Base-by-base conservation (phyloP, 2,329 filamentous ascomycete genomes). In the Rugonectria rugulosa region DNA sequence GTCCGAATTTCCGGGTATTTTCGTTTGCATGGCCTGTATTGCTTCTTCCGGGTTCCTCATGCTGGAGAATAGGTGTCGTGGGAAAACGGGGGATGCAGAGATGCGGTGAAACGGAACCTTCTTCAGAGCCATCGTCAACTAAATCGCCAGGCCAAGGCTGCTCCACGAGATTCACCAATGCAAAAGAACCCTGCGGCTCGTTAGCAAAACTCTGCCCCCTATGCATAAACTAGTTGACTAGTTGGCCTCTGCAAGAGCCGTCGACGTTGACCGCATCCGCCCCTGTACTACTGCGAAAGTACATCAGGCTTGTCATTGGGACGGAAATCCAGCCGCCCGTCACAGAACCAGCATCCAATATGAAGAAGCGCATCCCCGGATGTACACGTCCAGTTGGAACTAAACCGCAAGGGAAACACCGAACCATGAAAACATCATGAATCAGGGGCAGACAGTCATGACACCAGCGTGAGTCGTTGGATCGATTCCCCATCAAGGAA, bases 381-480 rank as follows among this genome's bases (percentile, higher is more conserved):
- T n/a, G n/a, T n/a, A n/a, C n/a, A n/a, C n/a, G n/a, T n/a, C n/a
- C n/a, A n/a, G n/a, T n/a, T n/a, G n/a, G 40, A 42, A 37, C 31
- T 27, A 14, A 19, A 26, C 20, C 9, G 17, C 24, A 19, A 10
- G 9, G 14, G n/a, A 44, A 27, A 32, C 6, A 32, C 20, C 7
- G 41, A 31, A 8, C 17, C 32, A n/a, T 9, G 19, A 34, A 27
- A 17, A 9, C 27, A 47, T 49, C 52, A 54, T 32, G 52, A 54
- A 48, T 54, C 44, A 54, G 38, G 44, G 38, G 24, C 44, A 44
- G 31, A 21, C 37, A 44, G 40, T 42, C 52, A 38, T 48, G 38
- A 43, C 52, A 36, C 31, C 24, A 38, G 24, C 21, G 38, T 48
- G 51, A 54, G 44, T 48, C 51, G 51, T 47, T 32, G 23, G 27